A percentile compares a stretch with the other conserved stretches of the same genome.
Evolutionary conservation across 352 stramenopile species (phyloP).

Genomic region (Detonula confervacea): DNA sequence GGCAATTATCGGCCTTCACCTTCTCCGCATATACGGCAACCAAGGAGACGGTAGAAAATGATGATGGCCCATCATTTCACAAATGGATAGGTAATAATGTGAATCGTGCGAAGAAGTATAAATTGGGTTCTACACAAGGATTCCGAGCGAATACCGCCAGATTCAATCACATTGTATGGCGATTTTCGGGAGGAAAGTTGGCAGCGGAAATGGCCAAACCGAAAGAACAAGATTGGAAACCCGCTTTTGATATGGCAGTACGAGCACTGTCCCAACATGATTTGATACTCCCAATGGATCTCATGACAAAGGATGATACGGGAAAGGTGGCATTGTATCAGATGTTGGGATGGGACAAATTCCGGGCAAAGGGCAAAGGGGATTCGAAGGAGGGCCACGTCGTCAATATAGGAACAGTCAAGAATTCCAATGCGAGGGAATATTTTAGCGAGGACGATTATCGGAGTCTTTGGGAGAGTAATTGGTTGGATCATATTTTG

Average conservation of each 20-base stretch:
- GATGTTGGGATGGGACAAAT: conserved; percentile 47
- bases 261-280: conserved; percentile 42
- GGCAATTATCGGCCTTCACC: conserved; percentile 56
- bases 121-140: background rate
- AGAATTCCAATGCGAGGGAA: conserved; percentile 40
- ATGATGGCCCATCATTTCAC: conserved; percentile 7
- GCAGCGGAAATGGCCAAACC: background rate
- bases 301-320: conserved; percentile 37
- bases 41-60: conserved; percentile 25
- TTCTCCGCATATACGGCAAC: conserved; percentile 48
- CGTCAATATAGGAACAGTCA: conserved; percentile 41
- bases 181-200: conserved; percentile 44
- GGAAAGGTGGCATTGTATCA: conserved; percentile 25
- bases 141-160: conserved; percentile 29
- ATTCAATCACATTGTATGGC: conserved; percentile 58
- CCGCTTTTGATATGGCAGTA: conserved; percentile 40
- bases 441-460: conserved; percentile 44
- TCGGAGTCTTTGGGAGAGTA: conserved; percentile 46
- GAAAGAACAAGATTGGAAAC: conserved; percentile 21
- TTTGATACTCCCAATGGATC: conserved; percentile 50
- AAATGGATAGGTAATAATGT: conserved; percentile 30
- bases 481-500: conserved; percentile 66
- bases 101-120: background rate
- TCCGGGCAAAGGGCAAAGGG: conserved; percentile 13
- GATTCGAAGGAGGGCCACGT: conserved; percentile 34